Evolutionary conservation across 768 basidiomycete species (phyloP), one percentile per base, ranked within the genome.

Genomic region (Roridomyces roridus): DNA sequence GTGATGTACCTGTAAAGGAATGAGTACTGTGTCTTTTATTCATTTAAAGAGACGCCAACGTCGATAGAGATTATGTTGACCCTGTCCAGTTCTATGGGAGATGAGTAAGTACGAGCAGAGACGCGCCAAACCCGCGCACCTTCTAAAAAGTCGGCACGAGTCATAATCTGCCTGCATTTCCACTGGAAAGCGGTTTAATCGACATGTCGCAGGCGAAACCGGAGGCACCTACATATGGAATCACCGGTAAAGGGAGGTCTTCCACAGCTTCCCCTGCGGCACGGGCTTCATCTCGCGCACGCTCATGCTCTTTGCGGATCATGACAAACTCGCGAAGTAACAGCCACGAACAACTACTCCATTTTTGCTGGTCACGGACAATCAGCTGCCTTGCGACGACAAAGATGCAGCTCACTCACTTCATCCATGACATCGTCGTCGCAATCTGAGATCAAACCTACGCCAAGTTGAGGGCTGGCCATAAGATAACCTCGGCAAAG

Each of bases 381-480:
- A 24, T 25, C 20, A 40, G 54, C 12, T 55, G n/a, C n/a, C n/a
- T 29, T 17, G 14, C 12, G 4, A 43, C 29, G 44, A 52, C 8
- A 34, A 35, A 4, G 14, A 41, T 25, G 41, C 52, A 59, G 46
- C n/a, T 29, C 42, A 69, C 76, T 60, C 63, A 90, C 90, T 79
- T 94, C 94, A 70, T 94, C 93, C 92, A 91, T 92, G 54, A 91
- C 85, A 66, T 91, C 89, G 72, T 92, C 90, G 69, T 94, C 92
- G 66, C 85, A 87, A 67, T 92, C 92, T 8, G 84, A 82, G 55
- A 94, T 94, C 44, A 93, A 76, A 4, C 78, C 81, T 83, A 39
- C 5, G 10, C 7, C 6, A 36, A n/a, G 20, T 12, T 57, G n/a
- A 45, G 15, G 35, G n/a, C n/a, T n/a, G n/a, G n/a, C n/a, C n/a